Conservation (phyloP, 2,329 filamentous ascomycete genomes). For the Diaporthe capsici region DNA sequence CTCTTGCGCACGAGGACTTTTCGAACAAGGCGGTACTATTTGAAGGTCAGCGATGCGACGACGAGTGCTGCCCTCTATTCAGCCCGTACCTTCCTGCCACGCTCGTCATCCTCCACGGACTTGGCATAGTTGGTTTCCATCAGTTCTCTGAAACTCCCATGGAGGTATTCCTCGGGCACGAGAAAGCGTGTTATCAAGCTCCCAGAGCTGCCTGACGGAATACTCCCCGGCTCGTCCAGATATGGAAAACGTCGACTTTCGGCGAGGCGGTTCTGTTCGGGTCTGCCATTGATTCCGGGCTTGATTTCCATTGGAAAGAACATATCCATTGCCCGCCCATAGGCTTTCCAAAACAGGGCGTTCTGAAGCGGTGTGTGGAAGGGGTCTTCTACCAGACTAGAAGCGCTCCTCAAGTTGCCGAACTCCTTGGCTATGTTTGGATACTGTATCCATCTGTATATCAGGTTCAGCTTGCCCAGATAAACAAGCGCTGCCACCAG, state of each 20-base stretch:
- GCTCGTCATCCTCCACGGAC: neutral
- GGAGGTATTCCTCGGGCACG: neutral
- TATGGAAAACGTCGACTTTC: neutral
- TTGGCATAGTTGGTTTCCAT: neutral
- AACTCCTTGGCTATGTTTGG: neutral
- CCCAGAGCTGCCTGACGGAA: neutral
- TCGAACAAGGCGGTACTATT: neutral
- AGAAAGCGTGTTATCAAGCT: neutral
- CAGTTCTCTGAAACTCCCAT: neutral
- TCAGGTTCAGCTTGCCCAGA: neutral
- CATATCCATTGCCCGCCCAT: neutral
- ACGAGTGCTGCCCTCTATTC: neutral
- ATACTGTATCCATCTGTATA: constrained; percentile 1
- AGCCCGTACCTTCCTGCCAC: neutral
- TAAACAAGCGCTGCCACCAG: constrained; percentile 2
- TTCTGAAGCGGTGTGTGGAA: neutral
- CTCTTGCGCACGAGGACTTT: neutral
- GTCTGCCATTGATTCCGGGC: neutral
- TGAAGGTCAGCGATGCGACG: neutral
- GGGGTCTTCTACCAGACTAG: neutral
- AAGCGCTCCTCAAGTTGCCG: neutral
- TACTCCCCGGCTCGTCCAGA: neutral
- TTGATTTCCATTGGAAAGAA: neutral
- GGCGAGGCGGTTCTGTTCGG: neutral
- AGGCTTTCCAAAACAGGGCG: neutral